Conservation (phyloP, 1,284 basidiomycete genomes). For the Cutaneotrichosporon mucoides region DNA sequence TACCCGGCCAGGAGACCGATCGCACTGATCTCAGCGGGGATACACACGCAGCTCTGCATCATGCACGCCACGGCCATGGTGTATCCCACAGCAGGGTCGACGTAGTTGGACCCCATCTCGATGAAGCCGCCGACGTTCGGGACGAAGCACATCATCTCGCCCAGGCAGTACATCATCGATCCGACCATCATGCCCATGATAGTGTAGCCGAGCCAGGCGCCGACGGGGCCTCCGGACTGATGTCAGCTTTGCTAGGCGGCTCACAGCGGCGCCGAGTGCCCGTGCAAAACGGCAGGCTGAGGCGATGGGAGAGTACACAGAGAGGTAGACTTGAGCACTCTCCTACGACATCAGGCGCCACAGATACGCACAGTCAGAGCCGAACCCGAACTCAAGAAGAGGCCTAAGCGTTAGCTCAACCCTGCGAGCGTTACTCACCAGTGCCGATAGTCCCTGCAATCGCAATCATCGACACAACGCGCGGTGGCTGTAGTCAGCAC, state of each 20-base stretch:
- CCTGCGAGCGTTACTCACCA: conserved; percentile 20
- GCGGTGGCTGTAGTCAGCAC: conserved; percentile 1
- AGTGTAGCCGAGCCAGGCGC: conserved; percentile 34
- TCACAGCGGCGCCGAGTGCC: no score
- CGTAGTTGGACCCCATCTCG: conserved; percentile 36
- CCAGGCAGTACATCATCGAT: conserved; percentile 17
- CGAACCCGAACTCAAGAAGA: conserved; percentile 41
- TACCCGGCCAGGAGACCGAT: conserved; percentile 57
- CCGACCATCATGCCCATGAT: conserved; percentile 23
- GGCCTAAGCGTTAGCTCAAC: conserved; percentile 44
- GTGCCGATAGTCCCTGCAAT: conserved; percentile 52
- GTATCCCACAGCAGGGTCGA: conserved; percentile 55
- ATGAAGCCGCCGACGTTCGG: conserved; percentile 23
- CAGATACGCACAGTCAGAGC: neutral
- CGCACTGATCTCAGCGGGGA: conserved; percentile 65
- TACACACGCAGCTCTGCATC: conserved; percentile 55
- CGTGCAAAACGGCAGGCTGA: no score
- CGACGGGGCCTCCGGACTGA: conserved; percentile 48
- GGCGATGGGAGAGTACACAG: no score
- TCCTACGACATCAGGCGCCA: no score
- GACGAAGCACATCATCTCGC: conserved; percentile 17
- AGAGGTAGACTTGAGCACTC: no score
- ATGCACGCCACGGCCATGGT: conserved; percentile 60
- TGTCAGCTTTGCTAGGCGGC: no score
- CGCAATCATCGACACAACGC: conserved; percentile 11